Base-by-base conservation (phyloP, 257 asterid species). In the Catharanthus roseus region DNA sequence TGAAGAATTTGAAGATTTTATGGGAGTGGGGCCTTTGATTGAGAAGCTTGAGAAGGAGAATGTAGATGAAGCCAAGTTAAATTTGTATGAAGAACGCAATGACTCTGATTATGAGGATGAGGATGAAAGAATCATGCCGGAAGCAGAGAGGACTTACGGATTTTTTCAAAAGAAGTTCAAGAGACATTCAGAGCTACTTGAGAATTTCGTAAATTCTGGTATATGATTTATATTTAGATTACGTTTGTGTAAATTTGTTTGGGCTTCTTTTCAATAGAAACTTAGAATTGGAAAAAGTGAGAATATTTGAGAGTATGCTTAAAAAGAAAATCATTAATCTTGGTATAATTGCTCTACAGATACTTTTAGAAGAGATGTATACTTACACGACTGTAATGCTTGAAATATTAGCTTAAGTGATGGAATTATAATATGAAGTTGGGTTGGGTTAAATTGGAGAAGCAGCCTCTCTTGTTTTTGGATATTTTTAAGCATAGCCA, bases 81-180 rank as follows among this genome's bases (percentile, higher is more conserved):
- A 80, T 51, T 44, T 64, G 49, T 78, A 77, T 38, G 96, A 88
- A 81, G 96, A 87, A 82, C 66, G 69, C 13, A 87, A 85, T 18
- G 97, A 93, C 67, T 90, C 97, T 2, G 98, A 90, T 38, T 77
- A 90, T 0, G 98, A 93, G 15, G 90, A 82, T 23, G 85, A 80
- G 6, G 97, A 88, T 10, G 90, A 81, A 58, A 72, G 84, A 51
- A 73, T 61, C 71, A 71, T 87, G n/a, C 26, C 63, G 50, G 91
- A 88, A 1, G 83, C 79, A n/a, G 24, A 63, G 67, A 65, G 77
- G 34, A 74, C 81, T 60, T 68, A 8, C 56, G 31, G 85, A 85
- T 18, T 49, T 70, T 88, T 86, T 53, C 86, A 89, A 49, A 87
- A 82, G 85, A 87, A 87, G 89, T 79, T 80, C 72, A 65, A 81